Conservation (phyloP, 2,329 filamentous ascomycete species). For the Calonectria henricotiae region DNA sequence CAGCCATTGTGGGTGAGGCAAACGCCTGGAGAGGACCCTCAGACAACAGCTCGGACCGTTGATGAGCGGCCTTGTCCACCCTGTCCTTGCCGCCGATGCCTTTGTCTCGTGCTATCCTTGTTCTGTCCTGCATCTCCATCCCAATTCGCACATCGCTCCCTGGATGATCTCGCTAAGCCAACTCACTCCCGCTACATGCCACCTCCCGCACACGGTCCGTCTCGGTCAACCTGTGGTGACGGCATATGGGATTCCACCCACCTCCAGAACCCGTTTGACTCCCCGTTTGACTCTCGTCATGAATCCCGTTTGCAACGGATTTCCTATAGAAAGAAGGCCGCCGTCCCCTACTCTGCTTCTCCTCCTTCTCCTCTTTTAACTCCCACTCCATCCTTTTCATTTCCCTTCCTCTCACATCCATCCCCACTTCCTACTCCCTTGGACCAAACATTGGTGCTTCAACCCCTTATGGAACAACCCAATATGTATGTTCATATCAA, state of each 20-base stretch:
- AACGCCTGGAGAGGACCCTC: slow-evolving; percentile 24
- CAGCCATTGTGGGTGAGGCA: slow-evolving; percentile 28
- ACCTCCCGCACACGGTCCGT: slow-evolving; percentile 30
- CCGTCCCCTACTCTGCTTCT: neutral
- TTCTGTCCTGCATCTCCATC: neutral
- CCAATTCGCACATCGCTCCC: neutral
- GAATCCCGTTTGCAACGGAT: slow-evolving; percentile 25
- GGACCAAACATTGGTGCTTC: slow-evolving; percentile 5
- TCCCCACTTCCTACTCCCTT: neutral
- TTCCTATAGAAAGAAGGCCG: neutral
- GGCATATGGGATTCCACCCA: slow-evolving; percentile 26
- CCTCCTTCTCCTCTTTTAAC: neutral
- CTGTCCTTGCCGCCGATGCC: slow-evolving; percentile 10
- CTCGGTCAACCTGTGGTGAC: slow-evolving; percentile 25
- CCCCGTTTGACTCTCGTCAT: slow-evolving; percentile 13
- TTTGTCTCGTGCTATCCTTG: neutral
- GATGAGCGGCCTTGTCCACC: slow-evolving; percentile 19
- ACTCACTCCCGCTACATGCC: slow-evolving; percentile 25
- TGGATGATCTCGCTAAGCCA: neutral
- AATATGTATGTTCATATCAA: slow-evolving; percentile 1
- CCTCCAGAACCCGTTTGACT: slow-evolving; percentile 28
- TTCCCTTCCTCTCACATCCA: slow-evolving; percentile 16
- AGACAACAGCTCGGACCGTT: slow-evolving; percentile 14
- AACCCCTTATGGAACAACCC: slow-evolving; percentile 20
- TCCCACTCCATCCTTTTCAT: slow-evolving; percentile 5